phyloP scores from a whole-genome alignment of 345 rosid genomes.

The Zanthoxylum bungeanum region DNA sequence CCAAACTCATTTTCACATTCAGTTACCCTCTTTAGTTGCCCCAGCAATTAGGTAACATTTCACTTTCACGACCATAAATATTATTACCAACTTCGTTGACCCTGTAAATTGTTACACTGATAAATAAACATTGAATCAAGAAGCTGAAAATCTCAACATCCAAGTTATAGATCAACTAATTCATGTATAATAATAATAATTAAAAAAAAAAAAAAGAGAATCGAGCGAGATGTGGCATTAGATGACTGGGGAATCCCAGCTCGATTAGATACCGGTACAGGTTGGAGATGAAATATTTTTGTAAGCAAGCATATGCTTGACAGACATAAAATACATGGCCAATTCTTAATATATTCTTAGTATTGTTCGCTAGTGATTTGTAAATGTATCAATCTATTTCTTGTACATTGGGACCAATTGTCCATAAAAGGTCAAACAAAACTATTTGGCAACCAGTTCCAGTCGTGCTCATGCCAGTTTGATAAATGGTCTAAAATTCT shows the following conservation, averaged over 20 bases:
- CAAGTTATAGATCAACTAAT: not conserved
- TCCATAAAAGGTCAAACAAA: constrained; percentile 4
- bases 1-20: not conserved
- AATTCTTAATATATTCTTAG: constrained; percentile 14
- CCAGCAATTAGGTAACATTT: constrained; percentile 16
- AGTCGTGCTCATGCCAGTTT: not conserved
- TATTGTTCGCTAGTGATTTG: constrained; percentile 16
- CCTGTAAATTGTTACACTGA: too few species aligned
- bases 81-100: not conserved
- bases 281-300: constrained; percentile 1
- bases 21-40: not conserved
- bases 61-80: constrained; percentile 10
- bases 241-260: constrained; percentile 1
- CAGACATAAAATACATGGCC: constrained; percentile 17
- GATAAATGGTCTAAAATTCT: not conserved
- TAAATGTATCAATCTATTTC: constrained; percentile 3
- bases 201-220: not conserved
- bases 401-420: not conserved
- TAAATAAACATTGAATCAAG: not conserved
- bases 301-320: constrained; percentile 1
- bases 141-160: not conserved
- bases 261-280: constrained; percentile 3
- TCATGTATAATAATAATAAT: not conserved
- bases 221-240: not conserved
- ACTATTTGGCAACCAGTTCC: not conserved